These are phyloP conservation scores for Cadophora gregata DNA, from an alignment of 2,329 filamentous ascomycete genomes.

Conservation along the genomic window DNA sequence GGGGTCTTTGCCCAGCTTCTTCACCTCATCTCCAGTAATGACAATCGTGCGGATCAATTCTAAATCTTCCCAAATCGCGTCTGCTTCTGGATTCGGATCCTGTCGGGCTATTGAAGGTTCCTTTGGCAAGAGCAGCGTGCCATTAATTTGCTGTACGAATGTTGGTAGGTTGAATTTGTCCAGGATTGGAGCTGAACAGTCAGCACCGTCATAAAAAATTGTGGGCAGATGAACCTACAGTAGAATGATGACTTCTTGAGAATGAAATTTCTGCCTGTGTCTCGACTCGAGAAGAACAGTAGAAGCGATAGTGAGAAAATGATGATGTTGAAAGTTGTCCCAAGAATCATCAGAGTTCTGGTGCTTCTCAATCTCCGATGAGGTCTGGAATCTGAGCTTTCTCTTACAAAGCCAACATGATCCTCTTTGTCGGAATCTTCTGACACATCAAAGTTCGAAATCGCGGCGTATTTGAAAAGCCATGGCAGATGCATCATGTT, in stretches of 20 bases:
- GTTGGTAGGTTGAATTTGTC: conserved; percentile 12
- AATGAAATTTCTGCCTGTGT: background rate
- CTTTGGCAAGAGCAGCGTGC: conserved; percentile 5
- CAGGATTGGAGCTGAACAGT: conserved; percentile 27
- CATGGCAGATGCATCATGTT: background rate
- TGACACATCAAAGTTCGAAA: background rate
- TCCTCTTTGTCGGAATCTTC: background rate
- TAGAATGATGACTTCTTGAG: conserved; percentile 1
- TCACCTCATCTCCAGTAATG: conserved; percentile 40
- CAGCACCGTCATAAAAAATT: too few species aligned
- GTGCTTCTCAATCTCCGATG: background rate
- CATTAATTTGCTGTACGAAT: conserved; percentile 13
- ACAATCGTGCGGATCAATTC: conserved; percentile 26
- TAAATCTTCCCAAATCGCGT: conserved; percentile 24
- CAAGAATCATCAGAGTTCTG: background rate
- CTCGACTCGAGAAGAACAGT: background rate
- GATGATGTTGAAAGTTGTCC: background rate
- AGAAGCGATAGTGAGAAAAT: background rate
- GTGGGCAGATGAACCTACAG: background rate
- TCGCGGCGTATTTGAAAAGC: background rate
- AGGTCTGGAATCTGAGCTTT: background rate
- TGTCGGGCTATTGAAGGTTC: conserved; percentile 1
- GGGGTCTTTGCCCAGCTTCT: conserved; percentile 44
- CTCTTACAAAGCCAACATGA: background rate
- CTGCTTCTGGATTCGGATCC: conserved; percentile 26